These are phyloP conservation scores for Podila epigama DNA, from an alignment of 192 early-diverging fungal species.

Conservation along the genomic window DNA sequence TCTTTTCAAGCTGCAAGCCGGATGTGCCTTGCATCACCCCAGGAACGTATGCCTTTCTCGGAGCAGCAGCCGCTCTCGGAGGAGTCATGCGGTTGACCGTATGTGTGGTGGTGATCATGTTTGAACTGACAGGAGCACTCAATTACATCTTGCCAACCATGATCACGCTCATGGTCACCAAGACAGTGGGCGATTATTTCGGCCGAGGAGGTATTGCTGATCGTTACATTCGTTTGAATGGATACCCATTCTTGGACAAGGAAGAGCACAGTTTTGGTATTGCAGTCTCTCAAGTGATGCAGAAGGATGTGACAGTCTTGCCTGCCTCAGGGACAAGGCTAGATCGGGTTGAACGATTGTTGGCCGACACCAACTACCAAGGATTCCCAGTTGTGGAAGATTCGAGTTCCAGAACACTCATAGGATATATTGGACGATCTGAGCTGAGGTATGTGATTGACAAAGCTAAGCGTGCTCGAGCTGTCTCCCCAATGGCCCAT, in stretches of 20 bases:
- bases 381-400: constrained; percentile 83
- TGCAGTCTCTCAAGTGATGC: constrained; percentile 64
- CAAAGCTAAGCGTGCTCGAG: constrained; percentile 55
- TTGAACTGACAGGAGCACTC: constrained; percentile 95
- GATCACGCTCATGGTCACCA: constrained; percentile 81
- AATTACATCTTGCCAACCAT: constrained; percentile 85
- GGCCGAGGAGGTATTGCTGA: constrained; percentile 80
- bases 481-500: constrained; percentile 53
- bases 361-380: constrained; percentile 61
- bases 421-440: constrained; percentile 75
- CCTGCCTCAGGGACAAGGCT: constrained; percentile 62
- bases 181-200: constrained; percentile 77
- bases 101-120: constrained; percentile 96
- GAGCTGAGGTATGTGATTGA: constrained; percentile 68
- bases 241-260: constrained; percentile 80
- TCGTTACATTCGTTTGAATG: constrained; percentile 79
- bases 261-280: constrained; percentile 69
- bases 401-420: constrained; percentile 59
- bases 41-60: constrained; percentile 94
- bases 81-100: constrained; percentile 60
- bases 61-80: constrained; percentile 87
- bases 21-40: constrained; percentile 90
- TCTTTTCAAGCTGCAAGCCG: constrained; percentile 82
- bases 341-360: constrained; percentile 52
- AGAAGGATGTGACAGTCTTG: constrained; percentile 63